Evolutionary conservation across 2,329 filamentous ascomycete genomes (phyloP), one percentile per base, ranked within the genome.

Genomic region (Pseudocercospora fijiensis): DNA sequence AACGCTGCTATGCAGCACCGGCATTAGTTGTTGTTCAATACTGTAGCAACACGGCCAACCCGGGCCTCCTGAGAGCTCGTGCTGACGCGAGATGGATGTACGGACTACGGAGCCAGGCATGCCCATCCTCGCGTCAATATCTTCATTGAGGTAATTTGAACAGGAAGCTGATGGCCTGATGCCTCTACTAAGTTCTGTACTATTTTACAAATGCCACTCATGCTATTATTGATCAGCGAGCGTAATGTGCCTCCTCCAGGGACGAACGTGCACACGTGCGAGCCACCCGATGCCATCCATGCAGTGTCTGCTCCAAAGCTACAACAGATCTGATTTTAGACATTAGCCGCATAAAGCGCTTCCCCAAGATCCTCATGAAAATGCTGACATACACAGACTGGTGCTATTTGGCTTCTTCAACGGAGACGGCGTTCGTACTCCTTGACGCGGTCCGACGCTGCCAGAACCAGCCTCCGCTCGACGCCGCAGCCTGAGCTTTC

Each of bases 391-490:
- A 27, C 18, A 41, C 22, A 51, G 16, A n/a, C 41, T 11, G 58
- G 13, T 41, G 6, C 26, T 60, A 37, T 45, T 47, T 59, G 51
- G 33, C 60, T 55, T 37, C 45, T 24, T 65, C 59, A 10, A 43
- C 62, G 26, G 55, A 37, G 49, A 57, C 64, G 58, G 57, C 55
- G 26, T 64, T 67, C 20, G 66, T 70, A 57, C 70, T 73, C 37
- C 45, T 58, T 10, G 59, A 62, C 18, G 73, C 69, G 33, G 72
- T 70, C 57, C 73, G 62, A 30, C 73, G 66, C 22, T 69, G 68
- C 75, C 75, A 74, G 61, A 76, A 75, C 74, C 74, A 73, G 22
- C 73, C 69, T 9, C 70, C 71, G 9, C 63, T 67, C 9, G 62
- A 62, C 4, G 63, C 60, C 5, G 58, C 60, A 22, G 67, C 52